Base-by-base conservation (phyloP, 2,329 filamentous ascomycete genomes). In the Ceratocystis huliohia region DNA sequence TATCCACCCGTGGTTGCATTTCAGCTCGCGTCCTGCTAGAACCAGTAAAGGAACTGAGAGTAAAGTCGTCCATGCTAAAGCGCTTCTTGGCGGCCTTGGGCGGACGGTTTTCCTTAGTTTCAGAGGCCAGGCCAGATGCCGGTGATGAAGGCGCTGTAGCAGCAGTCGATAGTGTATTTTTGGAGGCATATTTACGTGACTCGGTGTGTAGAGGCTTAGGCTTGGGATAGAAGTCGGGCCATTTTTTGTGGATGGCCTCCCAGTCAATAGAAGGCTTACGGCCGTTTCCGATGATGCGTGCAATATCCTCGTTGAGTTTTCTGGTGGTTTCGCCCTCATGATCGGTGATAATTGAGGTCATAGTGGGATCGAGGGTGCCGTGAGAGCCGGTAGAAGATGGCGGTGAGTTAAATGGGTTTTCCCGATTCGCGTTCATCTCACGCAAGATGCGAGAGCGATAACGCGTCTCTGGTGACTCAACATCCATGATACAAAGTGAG, bases 341-440 rank as follows among this genome's bases (percentile, higher is more conserved):
- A 66, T 79, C 78, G 66, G 80, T 78, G 68, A 82, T 81, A 70
- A 83, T 74, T 53, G 81, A 79, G 46, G 81, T 82, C 64, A 78
- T 72, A 59, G 81, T 83, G 65, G 80, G 78, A 71, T 80, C 82
- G 69, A 83, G 77, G 68, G 81, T 82, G 72, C 81, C 81, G 73
- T 83, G 81, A 64, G 80, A 81, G 66, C 81, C 81, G 37, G 81
- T 83, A 5, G 81, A 84, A 5, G 81, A 82, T 22, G 81, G 81
- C 4, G 82, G 82, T 22, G 81, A 83, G 74, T 81, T 82, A 75
- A 82, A 83, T 5, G 81, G 81, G 72, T 83, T 81, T 68, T 81
- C 77, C 73, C 78, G 76, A 73, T 80, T 78, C 69, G 78, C 75
- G 62, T 79, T 78, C 78, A 81, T 80, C 74, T 81, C 80, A 73